Percentiles rank a stretch among this genome's conserved stretches.
phyloP scores from a whole-genome alignment of 257 asterid genomes.

The Jasminum sambac region DNA sequence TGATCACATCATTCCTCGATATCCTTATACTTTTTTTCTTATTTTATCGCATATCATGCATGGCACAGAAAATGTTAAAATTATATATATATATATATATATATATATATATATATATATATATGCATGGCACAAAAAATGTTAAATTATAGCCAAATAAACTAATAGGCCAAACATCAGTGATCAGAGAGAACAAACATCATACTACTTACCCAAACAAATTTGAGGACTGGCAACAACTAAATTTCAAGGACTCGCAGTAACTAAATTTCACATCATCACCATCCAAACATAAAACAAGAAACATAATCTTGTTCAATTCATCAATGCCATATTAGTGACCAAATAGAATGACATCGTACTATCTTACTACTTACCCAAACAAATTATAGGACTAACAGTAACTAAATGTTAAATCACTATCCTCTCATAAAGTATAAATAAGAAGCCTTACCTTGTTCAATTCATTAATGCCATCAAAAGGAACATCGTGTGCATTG shows the following conservation, averaged over 20 bases:
- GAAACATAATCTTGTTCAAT: conserved; percentile 33
- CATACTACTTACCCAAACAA: not conserved
- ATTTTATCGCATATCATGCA: conserved; percentile 2
- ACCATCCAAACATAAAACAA: conserved; percentile 10
- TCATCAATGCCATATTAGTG: conserved; percentile 30
- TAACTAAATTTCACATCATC: conserved; percentile 6
- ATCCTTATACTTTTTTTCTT: too few species aligned
- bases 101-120: too few species aligned
- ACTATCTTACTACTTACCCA: not conserved
- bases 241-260: not conserved
- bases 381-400: not conserved
- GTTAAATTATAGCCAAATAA: too few species aligned
- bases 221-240: not conserved
- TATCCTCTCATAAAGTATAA: conserved; percentile 5
- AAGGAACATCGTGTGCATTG: conserved; percentile 26
- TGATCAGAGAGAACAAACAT: not conserved
- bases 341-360: too few species aligned
- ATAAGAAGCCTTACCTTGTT: conserved; percentile 36
- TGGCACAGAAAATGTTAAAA: not conserved
- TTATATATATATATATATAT: too few species aligned
- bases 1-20: too few species aligned
- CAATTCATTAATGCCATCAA: conserved; percentile 25
- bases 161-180: not conserved
- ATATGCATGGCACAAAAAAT: too few species aligned
- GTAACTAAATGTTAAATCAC: conserved; percentile 6